Percentiles rank a stretch among this genome's conserved stretches.
phyloP scores from a whole-genome alignment of 495 filamentous ascomycete species.

The Xylaria palmicola region DNA sequence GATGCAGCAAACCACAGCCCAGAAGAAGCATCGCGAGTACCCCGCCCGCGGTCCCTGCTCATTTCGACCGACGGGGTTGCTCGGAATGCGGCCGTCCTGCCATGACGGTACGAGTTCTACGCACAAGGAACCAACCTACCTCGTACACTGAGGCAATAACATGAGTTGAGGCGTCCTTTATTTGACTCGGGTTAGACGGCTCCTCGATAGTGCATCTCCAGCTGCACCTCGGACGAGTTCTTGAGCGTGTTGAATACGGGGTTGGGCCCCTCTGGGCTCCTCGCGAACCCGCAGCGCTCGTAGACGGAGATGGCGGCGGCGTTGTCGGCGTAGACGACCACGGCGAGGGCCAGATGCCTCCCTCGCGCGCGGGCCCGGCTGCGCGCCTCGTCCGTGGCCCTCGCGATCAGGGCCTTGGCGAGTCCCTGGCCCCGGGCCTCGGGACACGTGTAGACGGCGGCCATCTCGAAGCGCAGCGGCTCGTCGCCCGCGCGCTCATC shows the following conservation, averaged over 20 bases:
- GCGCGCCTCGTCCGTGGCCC: slow-evolving; percentile 28
- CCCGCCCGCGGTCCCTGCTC: slow-evolving; percentile 11
- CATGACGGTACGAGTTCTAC: not conserved
- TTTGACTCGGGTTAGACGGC: not conserved
- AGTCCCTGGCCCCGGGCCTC: slow-evolving; percentile 43
- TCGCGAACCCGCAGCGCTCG: slow-evolving; percentile 45
- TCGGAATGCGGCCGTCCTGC: slow-evolving; percentile 11
- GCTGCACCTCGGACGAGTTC: slow-evolving; percentile 13
- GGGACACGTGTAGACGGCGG: slow-evolving; percentile 48
- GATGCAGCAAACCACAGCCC: not conserved
- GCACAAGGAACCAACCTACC: not conserved
- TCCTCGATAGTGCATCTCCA: slow-evolving; percentile 19
- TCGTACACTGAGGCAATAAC: no score
- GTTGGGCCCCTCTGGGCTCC: slow-evolving; percentile 26
- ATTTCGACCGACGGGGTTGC: not conserved
- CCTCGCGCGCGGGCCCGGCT: slow-evolving; percentile 27
- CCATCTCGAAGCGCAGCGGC: slow-evolving; percentile 30
- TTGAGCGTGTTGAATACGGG: slow-evolving; percentile 21
- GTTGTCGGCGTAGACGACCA: slow-evolving; percentile 43
- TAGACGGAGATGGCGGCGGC: slow-evolving; percentile 42
- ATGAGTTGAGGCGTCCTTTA: not conserved
- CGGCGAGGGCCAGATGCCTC: slow-evolving; percentile 24
- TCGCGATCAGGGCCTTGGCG: slow-evolving; percentile 40
- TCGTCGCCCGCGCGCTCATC: slow-evolving; percentile 8
- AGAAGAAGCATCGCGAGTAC: not conserved